These are phyloP conservation scores for Asterella californica DNA, from an alignment of 225 moss, liverwort and hornwort genomes.

Conservation along the genomic window DNA sequence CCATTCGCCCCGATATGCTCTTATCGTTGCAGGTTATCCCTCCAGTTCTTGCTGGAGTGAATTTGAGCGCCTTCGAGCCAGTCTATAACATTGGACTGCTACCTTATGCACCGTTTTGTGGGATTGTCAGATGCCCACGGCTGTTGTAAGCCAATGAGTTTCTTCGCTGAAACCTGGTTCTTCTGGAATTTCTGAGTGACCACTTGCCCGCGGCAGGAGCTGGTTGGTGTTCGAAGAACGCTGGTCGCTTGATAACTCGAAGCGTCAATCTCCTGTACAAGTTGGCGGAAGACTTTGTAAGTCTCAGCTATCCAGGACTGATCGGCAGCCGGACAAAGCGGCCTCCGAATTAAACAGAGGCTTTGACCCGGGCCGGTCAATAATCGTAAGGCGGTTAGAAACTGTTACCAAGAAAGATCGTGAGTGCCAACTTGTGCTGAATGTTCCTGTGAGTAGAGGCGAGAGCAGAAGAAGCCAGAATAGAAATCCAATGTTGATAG, in stretches of 20 bases:
- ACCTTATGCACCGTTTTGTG: constrained; percentile 4
- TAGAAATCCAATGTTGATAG: neutral
- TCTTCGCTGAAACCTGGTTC: neutral
- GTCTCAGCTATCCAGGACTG: neutral
- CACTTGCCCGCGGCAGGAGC: neutral
- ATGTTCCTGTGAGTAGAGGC: neutral
- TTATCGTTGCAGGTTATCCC: neutral
- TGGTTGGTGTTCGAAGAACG: too few species aligned
- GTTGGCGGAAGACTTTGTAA: neutral
- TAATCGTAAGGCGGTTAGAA: neutral
- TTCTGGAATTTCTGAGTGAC: neutral
- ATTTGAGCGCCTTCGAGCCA: too few species aligned
- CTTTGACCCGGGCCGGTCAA: neutral
- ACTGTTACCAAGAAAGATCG: neutral
- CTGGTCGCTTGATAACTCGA: neutral
- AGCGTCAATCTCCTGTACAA: too few species aligned
- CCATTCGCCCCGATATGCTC: too few species aligned
- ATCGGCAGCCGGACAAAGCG: neutral
- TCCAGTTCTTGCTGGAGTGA: neutral
- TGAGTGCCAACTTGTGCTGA: neutral
- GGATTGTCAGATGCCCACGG: constrained; percentile 14
- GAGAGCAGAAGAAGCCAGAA: neutral
- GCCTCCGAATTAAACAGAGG: neutral
- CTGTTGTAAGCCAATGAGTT: constrained; percentile 1
- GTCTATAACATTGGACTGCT: neutral